Percentiles rank a stretch among this genome's conserved stretches.
These are phyloP conservation scores for Malassezia pachydermatis DNA, from an alignment of 1,284 basidiomycete species.

Conservation along the genomic window DNA sequence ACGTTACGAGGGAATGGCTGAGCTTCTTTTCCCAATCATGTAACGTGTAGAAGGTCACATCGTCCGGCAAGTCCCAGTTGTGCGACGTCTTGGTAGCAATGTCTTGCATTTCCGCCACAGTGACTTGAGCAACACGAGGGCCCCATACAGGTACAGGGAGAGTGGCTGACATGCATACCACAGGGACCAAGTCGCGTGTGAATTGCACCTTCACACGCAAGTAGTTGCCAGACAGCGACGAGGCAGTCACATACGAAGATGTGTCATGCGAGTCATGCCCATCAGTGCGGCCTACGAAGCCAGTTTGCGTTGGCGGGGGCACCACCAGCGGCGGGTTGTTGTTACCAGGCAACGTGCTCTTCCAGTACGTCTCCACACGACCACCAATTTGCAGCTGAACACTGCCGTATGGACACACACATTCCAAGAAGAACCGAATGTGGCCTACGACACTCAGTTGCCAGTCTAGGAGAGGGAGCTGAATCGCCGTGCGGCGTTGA, in stretches of 20 bases:
- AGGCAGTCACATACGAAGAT: conserved; percentile 59
- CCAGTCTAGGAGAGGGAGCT: conserved; percentile 72
- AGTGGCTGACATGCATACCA: conserved; percentile 63
- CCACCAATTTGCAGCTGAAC: conserved; percentile 94
- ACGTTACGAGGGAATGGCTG: conserved; percentile 22
- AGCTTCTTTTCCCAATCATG: conserved; percentile 33
- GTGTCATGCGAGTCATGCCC: conserved; percentile 12
- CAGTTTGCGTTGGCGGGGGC: conserved; percentile 18
- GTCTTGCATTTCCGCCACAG: conserved; percentile 64
- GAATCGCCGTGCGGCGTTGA: conserved; percentile 37
- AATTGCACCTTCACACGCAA: conserved; percentile 79
- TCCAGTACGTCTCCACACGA: conserved; percentile 52
- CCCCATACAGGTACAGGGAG: conserved; percentile 66
- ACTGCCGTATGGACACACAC: conserved; percentile 80
- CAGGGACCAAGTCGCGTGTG: conserved; percentile 76
- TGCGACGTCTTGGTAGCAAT: conserved; percentile 52
- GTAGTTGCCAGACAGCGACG: conserved; percentile 78
- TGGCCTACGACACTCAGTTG: conserved; percentile 90
- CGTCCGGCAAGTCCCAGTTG: conserved; percentile 18
- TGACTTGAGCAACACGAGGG: conserved; percentile 71
- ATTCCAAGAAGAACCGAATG: conserved; percentile 77
- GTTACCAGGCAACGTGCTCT: conserved; percentile 40
- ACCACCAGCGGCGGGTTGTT: conserved; percentile 4
- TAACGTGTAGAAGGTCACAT: conserved; percentile 17
- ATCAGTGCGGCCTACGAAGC: not conserved